Evolutionary conservation across 768 basidiomycete species (phyloP), one percentile per base, ranked within the genome.

Genomic region (Boletus rufocinnamomeus): DNA sequence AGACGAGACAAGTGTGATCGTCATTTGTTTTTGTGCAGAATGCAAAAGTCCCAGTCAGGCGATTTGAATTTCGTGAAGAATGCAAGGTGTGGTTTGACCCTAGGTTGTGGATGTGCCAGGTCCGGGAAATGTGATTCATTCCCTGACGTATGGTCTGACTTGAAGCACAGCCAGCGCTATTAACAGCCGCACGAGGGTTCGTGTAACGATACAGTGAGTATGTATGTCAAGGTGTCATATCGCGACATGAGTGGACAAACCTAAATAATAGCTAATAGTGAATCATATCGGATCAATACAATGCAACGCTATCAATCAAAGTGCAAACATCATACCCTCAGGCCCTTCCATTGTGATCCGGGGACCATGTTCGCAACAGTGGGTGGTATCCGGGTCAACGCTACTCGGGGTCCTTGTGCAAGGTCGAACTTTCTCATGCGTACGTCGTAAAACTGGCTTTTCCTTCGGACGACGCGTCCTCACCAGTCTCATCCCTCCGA

Each of bases 11-110:
- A 27, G 4, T 3, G 13, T 37, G 63, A 23, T 38, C 30, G 44
- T n/a, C 25, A 27, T 50, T 21, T 50, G 46, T 46, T 30, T 48
- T 50, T 37, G 28, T 17, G 19, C 6, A 27, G 28, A 57, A 50
- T 57, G 41, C 13, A 44, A 32, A 48, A 35, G 27, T 49, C 55
- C 58, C 34, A 59, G 28, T 64, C 56, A 45, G 6, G 40, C 44
- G 52, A 58, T 38, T 46, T 55, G 57, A 50, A 48, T 62, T 57
- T 59, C 38, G 21, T 11, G 27, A 17, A 28, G 23, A 49, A 52
- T 64, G 52, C 27, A 47, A 44, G 28, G 32, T 48, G 16, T 10
- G 19, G 25, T 23, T 21, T 34, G 30, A 4, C 44, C n/a, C 27
- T 14, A n/a, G 21, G 14, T 53, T n/a, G 10, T 37, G 1, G 11